Evolutionary conservation across 2,329 filamentous ascomycete species (phyloP).

Genomic region (Diaporthe citriasiana): DNA sequence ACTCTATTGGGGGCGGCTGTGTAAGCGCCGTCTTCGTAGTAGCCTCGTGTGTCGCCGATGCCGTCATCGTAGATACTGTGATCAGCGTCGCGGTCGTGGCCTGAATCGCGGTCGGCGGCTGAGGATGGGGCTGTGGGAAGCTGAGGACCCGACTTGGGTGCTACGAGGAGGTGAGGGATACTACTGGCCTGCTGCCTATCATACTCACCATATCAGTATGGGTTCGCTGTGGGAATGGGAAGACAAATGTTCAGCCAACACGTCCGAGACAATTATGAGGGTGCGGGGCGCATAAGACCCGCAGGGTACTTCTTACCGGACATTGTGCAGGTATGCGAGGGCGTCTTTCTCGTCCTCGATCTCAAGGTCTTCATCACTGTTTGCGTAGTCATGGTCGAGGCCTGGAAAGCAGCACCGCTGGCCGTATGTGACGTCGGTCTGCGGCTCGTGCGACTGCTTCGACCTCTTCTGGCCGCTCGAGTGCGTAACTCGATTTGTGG

Average conservation of each 20-base stretch:
- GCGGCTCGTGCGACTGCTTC: slow-evolving; percentile 59
- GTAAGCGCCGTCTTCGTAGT: slow-evolving; percentile 85
- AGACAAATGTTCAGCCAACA: slow-evolving; percentile 39
- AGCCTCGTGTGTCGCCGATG: slow-evolving; percentile 70
- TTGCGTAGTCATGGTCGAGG: slow-evolving; percentile 63
- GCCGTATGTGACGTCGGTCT: slow-evolving; percentile 76
- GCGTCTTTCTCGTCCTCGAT: slow-evolving; percentile 78
- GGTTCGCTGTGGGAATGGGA: slow-evolving; percentile 27
- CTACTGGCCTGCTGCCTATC: slow-evolving; percentile 79
- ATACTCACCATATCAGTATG: slow-evolving; percentile 67
- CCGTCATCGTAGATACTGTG: slow-evolving; percentile 63
- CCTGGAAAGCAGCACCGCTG: slow-evolving; percentile 80
- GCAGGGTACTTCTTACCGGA: slow-evolving; percentile 68
- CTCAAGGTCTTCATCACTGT: slow-evolving; percentile 70
- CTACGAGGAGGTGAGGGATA: slow-evolving; percentile 80
- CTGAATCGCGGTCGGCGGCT: slow-evolving; percentile 47
- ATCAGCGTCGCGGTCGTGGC: slow-evolving; percentile 53
- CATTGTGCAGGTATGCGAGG: slow-evolving; percentile 78
- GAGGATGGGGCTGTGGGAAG: slow-evolving; percentile 58
- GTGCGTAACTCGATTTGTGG: slow-evolving; percentile 47
- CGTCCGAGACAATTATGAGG: slow-evolving; percentile 39
- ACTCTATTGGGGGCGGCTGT: slow-evolving; percentile 68
- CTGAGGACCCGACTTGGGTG: slow-evolving; percentile 68
- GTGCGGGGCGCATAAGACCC: slow-evolving; percentile 25
- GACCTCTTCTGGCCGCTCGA: slow-evolving; percentile 47